A percentile compares a stretch with the other conserved stretches of the same genome.
phyloP scores from a whole-genome alignment of 495 filamentous ascomycete genomes.

The Trichocladium antarcticum region DNA sequence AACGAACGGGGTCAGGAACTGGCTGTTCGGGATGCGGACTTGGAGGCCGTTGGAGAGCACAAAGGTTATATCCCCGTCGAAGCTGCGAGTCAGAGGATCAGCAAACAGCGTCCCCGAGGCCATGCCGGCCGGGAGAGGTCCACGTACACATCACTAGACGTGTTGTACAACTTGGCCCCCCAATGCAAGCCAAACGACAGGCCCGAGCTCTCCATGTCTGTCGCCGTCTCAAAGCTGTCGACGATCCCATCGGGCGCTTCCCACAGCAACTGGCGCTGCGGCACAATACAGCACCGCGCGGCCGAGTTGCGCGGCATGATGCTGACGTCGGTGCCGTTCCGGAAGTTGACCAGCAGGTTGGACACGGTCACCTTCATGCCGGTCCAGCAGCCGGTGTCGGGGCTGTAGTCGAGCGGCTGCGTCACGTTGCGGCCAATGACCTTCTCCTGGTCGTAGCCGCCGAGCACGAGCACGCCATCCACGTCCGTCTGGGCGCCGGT shows the following conservation, averaged over 20 bases:
- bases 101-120: too few relatives aligned
- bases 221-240: constrained; percentile 12
- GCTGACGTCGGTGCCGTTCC: constrained; percentile 13
- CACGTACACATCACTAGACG: not conserved
- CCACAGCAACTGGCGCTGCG: constrained; percentile 22
- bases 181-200: constrained; percentile 6
- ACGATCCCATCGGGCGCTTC: constrained; percentile 16
- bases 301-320: constrained; percentile 22
- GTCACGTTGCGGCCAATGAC: constrained; percentile 27
- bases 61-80: too few relatives aligned
- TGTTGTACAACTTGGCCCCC: not conserved
- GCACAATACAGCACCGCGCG: constrained; percentile 27
- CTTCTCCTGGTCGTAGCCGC: constrained; percentile 38
- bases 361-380: constrained; percentile 25
- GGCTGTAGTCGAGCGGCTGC: constrained; percentile 11
- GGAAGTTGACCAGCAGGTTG: constrained; percentile 12
- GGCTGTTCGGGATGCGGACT: too few relatives aligned
- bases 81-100: too few relatives aligned
- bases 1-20: too few relatives aligned
- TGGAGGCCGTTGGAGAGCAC: too few relatives aligned
- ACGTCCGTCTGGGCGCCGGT: constrained; percentile 24
- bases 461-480: constrained; percentile 34
- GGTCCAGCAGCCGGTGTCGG: constrained; percentile 18
- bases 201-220: not conserved
- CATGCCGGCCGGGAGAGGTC: too few relatives aligned